Conservation (phyloP, 768 basidiomycete genomes). For the Macrolepiota dolichaula region DNA sequence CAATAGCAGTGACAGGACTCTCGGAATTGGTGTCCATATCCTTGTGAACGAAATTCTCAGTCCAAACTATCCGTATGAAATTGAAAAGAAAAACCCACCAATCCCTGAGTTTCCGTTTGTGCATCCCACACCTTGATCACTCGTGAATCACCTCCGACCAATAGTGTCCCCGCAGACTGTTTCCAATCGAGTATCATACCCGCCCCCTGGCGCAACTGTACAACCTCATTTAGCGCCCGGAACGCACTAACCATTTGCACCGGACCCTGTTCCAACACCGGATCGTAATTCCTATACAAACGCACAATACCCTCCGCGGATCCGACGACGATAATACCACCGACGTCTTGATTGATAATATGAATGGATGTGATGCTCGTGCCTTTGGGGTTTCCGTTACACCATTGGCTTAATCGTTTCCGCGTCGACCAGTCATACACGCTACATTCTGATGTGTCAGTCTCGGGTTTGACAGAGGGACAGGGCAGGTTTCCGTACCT, state of each 20-base stretch:
- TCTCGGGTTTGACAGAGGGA: neutral
- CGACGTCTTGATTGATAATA: conserved; percentile 94
- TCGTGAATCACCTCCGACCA: conserved; percentile 90
- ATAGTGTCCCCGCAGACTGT: conserved; percentile 76
- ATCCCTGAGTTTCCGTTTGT: conserved; percentile 73
- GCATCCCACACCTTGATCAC: conserved; percentile 95
- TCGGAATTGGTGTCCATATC: conserved; percentile 88
- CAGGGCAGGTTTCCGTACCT: conserved; percentile 45
- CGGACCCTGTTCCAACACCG: conserved; percentile 61
- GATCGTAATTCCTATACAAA: conserved; percentile 90
- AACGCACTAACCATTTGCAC: conserved; percentile 94
- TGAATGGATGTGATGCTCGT: conserved; percentile 85
- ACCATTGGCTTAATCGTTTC: conserved; percentile 76
- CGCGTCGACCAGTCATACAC: conserved; percentile 94
- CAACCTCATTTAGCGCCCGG: conserved; percentile 78
- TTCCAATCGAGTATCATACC: conserved; percentile 94
- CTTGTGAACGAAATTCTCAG: conserved; percentile 35
- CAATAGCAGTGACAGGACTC: conserved; percentile 83
- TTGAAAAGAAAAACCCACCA: conserved; percentile 44
- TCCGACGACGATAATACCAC: conserved; percentile 84
- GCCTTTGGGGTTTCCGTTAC: conserved; percentile 81
- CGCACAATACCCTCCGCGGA: conserved; percentile 93
- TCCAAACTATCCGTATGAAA: neutral
- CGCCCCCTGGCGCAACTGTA: conserved; percentile 70
- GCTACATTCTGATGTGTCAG: conserved; percentile 34